Evolutionary conservation across 2,329 filamentous ascomycete species (phyloP).

Genomic region (Ceratocystis lukuohia): DNA sequence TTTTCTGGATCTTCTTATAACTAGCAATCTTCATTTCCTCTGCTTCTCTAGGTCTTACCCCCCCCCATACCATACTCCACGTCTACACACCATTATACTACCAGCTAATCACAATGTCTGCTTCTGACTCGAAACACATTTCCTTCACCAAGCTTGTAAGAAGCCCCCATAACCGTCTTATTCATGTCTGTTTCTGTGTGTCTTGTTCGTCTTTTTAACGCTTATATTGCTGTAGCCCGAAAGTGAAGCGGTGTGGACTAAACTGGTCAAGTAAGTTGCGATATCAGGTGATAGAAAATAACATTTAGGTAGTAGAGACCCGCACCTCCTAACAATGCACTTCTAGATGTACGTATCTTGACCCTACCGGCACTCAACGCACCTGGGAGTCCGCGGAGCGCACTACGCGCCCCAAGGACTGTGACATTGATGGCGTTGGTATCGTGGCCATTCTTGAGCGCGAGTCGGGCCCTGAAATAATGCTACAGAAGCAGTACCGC

Average conservation of each 20-base stretch:
- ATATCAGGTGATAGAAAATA: no score
- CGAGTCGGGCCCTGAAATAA: slow-evolving; percentile 38
- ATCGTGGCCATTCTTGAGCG: slow-evolving; percentile 56
- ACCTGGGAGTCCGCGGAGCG: slow-evolving; percentile 63
- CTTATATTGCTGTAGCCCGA: slow-evolving; percentile 28
- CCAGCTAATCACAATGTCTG: slow-evolving; percentile 15
- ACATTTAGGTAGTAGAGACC: no score
- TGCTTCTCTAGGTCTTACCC: not conserved
- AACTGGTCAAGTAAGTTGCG: slow-evolving; percentile 39
- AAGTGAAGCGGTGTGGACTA: slow-evolving; percentile 45
- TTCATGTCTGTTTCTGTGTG: not conserved
- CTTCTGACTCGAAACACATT: slow-evolving; percentile 18
- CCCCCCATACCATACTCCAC: no score
- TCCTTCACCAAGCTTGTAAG: slow-evolving; percentile 18
- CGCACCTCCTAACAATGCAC: not conserved
- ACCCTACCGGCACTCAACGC: slow-evolving; percentile 44
- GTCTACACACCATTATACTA: not conserved
- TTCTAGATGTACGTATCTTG: slow-evolving; percentile 47
- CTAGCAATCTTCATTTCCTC: not conserved
- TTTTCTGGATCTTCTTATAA: not conserved
- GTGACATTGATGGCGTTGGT: slow-evolving; percentile 57
- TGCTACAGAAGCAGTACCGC: slow-evolving; percentile 55
- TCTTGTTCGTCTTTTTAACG: not conserved
- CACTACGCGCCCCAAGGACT: slow-evolving; percentile 47
- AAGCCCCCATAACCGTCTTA: no score